A percentile compares a stretch with the other conserved stretches of the same genome.
Conservation (phyloP, 2,329 filamentous ascomycete genomes). For the Paramyrothecium sp. region DNA sequence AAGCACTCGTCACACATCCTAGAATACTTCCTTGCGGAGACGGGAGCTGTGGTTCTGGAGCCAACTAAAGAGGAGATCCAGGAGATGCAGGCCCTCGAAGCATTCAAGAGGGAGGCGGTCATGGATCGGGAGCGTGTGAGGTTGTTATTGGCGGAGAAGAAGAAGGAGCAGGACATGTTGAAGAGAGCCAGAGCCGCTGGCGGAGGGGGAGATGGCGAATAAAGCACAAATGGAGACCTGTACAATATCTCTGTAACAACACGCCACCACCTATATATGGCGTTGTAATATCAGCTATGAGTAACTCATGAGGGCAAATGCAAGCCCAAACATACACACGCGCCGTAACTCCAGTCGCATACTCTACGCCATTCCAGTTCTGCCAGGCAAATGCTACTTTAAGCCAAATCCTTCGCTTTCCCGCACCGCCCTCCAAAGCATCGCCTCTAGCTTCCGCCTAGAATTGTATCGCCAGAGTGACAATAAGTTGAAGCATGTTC, state of each 20-base stretch:
- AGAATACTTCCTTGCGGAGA: constrained; percentile 58
- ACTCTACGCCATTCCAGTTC: constrained; percentile 9
- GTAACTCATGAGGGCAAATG: neutral
- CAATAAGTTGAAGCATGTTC: constrained; percentile 89
- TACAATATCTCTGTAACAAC: constrained; percentile 28
- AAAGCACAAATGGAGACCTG: constrained; percentile 17
- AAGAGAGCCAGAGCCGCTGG: constrained; percentile 37
- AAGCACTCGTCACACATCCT: constrained; percentile 62
- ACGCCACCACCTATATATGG: constrained; percentile 15
- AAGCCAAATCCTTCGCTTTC: constrained; percentile 92
- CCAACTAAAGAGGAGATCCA: constrained; percentile 59
- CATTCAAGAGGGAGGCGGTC: constrained; percentile 47
- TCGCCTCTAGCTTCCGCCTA: constrained; percentile 64
- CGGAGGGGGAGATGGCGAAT: constrained; percentile 31
- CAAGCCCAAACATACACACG: neutral
- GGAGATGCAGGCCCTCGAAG: constrained; percentile 57
- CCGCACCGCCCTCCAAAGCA: constrained; percentile 82
- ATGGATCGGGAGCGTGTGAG: constrained; percentile 53
- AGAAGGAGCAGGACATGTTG: constrained; percentile 57
- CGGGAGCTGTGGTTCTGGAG: constrained; percentile 55
- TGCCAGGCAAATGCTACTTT: constrained; percentile 52
- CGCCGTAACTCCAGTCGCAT: too few relatives aligned
- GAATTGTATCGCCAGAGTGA: constrained; percentile 72
- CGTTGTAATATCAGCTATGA: constrained; percentile 16
- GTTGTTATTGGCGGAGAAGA: constrained; percentile 54